A percentile compares a stretch with the other conserved stretches of the same genome.
Evolutionary conservation across 495 filamentous ascomycete species (phyloP).

Genomic region (Jackrogersella minutella): DNA sequence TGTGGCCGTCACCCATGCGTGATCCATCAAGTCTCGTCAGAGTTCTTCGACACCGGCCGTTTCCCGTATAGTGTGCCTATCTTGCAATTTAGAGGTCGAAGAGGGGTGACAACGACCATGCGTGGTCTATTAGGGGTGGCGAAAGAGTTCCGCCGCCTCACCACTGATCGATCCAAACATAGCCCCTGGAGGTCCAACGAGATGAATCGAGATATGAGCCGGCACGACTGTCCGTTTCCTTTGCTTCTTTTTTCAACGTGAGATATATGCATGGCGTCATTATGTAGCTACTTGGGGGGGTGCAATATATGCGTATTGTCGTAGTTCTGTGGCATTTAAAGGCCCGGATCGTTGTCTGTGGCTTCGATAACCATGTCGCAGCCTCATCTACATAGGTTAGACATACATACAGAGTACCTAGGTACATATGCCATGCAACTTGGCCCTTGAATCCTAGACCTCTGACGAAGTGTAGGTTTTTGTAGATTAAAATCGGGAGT

Average conservation of each 20-base stretch:
- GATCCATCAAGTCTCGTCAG: slow-evolving; percentile 16
- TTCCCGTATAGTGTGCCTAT: slow-evolving; percentile 23
- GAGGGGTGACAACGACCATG: not conserved
- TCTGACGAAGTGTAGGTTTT: not conserved
- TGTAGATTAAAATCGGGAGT: not conserved
- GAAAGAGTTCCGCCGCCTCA: not conserved
- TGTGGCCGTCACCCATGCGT: slow-evolving; percentile 15
- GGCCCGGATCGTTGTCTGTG: slow-evolving; percentile 11
- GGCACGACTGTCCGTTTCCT: slow-evolving; percentile 10
- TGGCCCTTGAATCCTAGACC: slow-evolving; percentile 1
- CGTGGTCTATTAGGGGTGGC: not conserved
- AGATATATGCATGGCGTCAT: slow-evolving; percentile 31
- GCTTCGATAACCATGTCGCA: slow-evolving; percentile 16
- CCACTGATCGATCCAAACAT: slow-evolving; percentile 6
- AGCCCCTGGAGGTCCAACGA: slow-evolving; percentile 6
- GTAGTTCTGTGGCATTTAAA: slow-evolving; percentile 5
- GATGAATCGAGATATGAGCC: slow-evolving; percentile 8
- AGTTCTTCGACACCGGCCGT: slow-evolving; percentile 15
- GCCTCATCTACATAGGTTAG: not conserved
- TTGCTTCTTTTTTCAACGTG: not conserved
- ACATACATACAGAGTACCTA: slow-evolving; percentile 14
- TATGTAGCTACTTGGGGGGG: not conserved
- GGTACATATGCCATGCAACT: slow-evolving; percentile 27
- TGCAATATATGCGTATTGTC: slow-evolving; percentile 27
- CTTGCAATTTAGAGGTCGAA: slow-evolving; percentile 2